Evolutionary conservation across 345 rosid species (phyloP), one percentile per base, ranked within the genome.

Genomic region (Crucihimalaya himalaica): DNA sequence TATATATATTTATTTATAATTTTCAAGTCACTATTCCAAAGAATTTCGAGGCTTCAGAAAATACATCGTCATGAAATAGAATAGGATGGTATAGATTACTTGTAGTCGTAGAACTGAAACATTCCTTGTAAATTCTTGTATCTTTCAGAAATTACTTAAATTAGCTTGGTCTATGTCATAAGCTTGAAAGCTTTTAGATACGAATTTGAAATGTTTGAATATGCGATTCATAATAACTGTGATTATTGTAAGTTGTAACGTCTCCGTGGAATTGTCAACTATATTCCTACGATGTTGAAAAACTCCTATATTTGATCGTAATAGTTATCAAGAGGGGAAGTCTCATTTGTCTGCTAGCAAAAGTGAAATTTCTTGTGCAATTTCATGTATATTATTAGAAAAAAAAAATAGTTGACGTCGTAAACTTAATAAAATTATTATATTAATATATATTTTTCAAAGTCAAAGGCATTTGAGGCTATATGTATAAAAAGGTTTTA

Each of bases 401-500:
- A 8, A 51, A 52, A 19, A 14, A 60, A 37, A 37, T 27, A 27
- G 61, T 61, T 40, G 12, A 61, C 40, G 13, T 35, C 52, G 52
- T 51, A 39, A 51, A 2, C 16, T n/a, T n/a, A n/a, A n/a, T n/a
- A n/a, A n/a, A n/a, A n/a, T n/a, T 63, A 11, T 29, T 32, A 40
- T 35, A 35, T 28, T n/a, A 8, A 39, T 21, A 23, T 21, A 32
- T 27, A 21, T 32, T 39, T 51, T n/a, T 62, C 64, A 63, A 72
- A 15, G 37, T 72, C 56, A 7, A 53, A 21, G 55, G n/a, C 19
- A 31, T 43, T 43, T 63, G 47, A 12, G 45, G 27, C 10, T 63
- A 25, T n/a, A n/a, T n/a, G n/a, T 54, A 72, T 63, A 72, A 66
- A 64, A 63, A 63, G 46, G 35, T 6, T 27, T 29, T 28, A 43